These are phyloP conservation scores for Caryopteris hybrid DNA, from an alignment of 305 asterid genomes.

Conservation along the genomic window DNA sequence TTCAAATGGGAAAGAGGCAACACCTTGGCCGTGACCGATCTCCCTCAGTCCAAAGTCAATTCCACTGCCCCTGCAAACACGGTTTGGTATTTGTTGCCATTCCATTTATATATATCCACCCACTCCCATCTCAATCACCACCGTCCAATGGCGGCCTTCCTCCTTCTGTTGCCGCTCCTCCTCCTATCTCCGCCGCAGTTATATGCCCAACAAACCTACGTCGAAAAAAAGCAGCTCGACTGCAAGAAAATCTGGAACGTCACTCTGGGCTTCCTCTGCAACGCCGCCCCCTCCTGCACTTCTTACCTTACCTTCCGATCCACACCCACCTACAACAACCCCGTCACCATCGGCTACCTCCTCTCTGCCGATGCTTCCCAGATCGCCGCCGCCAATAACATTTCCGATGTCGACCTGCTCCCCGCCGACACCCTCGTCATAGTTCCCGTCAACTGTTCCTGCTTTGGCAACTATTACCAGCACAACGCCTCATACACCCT, in stretches of 20 bases:
- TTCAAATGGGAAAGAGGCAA: too few relatives aligned
- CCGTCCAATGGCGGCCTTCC: background rate
- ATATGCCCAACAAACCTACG: constrained; percentile 45
- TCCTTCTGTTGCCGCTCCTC: background rate
- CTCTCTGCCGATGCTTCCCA: constrained; percentile 37
- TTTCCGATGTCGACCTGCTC: constrained; percentile 30
- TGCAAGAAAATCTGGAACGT: constrained; percentile 25
- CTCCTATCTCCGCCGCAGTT: background rate
- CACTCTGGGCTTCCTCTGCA: constrained; percentile 51
- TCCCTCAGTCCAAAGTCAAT: constrained; percentile 11
- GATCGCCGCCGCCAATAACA: constrained; percentile 42
- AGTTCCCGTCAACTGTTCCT: constrained; percentile 50
- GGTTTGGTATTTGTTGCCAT: background rate
- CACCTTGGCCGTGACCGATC: too few relatives aligned
- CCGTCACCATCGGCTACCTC: constrained; percentile 35
- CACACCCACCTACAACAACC: constrained; percentile 40
- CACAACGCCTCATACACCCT: constrained; percentile 49
- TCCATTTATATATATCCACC: too few relatives aligned
- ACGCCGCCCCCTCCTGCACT: constrained; percentile 40
- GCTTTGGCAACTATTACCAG: constrained; percentile 35
- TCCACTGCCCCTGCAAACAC: background rate
- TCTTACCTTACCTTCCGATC: constrained; percentile 57
- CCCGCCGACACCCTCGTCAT: constrained; percentile 33
- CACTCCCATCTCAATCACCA: background rate
- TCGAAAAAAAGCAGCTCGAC: constrained; percentile 44